Evolutionary conservation across 345 rosid species (phyloP), one percentile per base, ranked within the genome.

Genomic region (Citrus medica): DNA sequence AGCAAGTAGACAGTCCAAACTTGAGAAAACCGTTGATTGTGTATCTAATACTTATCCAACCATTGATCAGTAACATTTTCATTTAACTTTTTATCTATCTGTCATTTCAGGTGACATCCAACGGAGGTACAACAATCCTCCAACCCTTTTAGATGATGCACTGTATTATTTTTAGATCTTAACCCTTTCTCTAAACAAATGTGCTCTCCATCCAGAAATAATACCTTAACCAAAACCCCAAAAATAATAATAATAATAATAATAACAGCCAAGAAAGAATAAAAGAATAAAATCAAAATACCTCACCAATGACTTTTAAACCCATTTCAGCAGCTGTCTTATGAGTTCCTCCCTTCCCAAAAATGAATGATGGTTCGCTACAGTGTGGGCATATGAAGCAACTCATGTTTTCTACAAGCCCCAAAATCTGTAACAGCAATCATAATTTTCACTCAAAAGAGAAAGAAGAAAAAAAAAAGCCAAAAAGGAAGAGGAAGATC

Each of bases 341-440:
- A 16, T 76, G 89, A 42, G 91, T 77, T 79, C 99, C 98, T 66
- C 88, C 98, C 77, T 82, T 83, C 71, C 99, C 99, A 76, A 94
- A 96, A 78, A 96, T 94, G 86, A 85, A 96, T 7, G 95, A 94
- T 66, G 90, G 91, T 77, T 92, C 91, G 55, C 85, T 86, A 81
- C 98, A 91, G 65, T 90, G 94, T 40, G 97, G 98, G 83, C 99
- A 96, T 46, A 89, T 82, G 68, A 92, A 96, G 88, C 83, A 91
- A 84, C 97, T 96, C 99, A 96, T 91, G 92, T 92, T 96, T 93
- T 96, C 98, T 74, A 96, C 82, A 77, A 95, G 87, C 61, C 99
- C 99, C 84, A 93, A 80, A 74, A 95, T 87, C 99, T 93, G 89
- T 56, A 77, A 67, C 24, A 40, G 67, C 69, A 69, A 67, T 17